Conservation (phyloP, 768 basidiomycete species). For the Trametes cinnabarina region DNA sequence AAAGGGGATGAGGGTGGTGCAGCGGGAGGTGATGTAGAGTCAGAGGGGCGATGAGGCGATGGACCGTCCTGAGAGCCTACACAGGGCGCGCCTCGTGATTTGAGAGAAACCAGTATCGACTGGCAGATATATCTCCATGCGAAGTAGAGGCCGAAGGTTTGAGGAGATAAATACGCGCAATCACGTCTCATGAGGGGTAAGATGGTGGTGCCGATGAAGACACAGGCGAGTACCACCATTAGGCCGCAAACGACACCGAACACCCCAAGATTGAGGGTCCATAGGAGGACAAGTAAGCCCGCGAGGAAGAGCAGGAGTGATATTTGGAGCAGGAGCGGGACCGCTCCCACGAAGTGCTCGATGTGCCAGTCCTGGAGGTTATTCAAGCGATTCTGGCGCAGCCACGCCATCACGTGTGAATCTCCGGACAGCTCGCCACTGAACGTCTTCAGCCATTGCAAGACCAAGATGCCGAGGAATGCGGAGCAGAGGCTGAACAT, state of each 20-base stretch:
- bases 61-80: no score
- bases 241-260: neutral
- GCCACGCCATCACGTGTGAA: neutral
- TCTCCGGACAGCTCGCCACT: neutral
- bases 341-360: neutral
- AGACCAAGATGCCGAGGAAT: constrained; percentile 27
- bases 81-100: no score
- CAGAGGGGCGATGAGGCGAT: no score
- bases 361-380: constrained; percentile 20
- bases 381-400: constrained; percentile 20
- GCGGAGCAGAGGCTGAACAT: constrained; percentile 25
- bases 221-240: neutral
- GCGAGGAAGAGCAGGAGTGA: constrained; percentile 22
- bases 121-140: no score
- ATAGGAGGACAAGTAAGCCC: constrained; percentile 19
- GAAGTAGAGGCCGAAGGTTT: no score
- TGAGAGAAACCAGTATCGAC: no score
- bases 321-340: constrained; percentile 23
- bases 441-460: constrained; percentile 28
- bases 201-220: neutral
- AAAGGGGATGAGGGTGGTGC: no score
- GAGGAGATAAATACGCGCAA: no score
- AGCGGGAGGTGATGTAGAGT: no score
- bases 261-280: constrained; percentile 12
- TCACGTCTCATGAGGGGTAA: neutral